Base-by-base conservation (phyloP, 2,329 filamentous ascomycete genomes). In the Coniochaeta sp. region DNA sequence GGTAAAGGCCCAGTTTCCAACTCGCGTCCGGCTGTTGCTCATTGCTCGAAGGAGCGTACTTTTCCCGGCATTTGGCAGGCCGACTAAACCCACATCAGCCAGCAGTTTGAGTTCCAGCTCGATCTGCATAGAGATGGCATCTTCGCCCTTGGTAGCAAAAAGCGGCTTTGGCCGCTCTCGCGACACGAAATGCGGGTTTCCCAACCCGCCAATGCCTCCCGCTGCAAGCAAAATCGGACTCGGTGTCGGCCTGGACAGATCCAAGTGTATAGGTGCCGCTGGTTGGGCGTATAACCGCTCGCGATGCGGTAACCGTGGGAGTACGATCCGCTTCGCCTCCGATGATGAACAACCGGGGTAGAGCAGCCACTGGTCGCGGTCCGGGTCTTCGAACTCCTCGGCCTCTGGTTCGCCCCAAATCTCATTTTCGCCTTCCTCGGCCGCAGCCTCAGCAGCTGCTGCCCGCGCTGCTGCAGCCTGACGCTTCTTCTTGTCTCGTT, bases 1-100 rank as follows among this genome's bases (percentile, higher is more conserved):
- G 3, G 94, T 99, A 67, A 99, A 99, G 9, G 91, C 92, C 94
- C 94, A 99, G 65, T 88, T 85, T 35, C 94, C 94, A 27, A 99
- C 84, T 33, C 94, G 82, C 1, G 94, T 89, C 54, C 91, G 86
- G 65, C 89, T 95, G 66, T 91, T 91, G 61, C 86, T 95, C 60
- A 99, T 73, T 3, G 91, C 86, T 16, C 94, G 85, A 14, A 97
- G 78, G 1, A 99, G 77, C 0, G 94, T 97, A 65, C 89, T 95
- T 71, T 99, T 99, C 8, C 94, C 94, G 4, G 92, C 94, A 66
- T 99, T 99, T 1, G 94, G 94, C 14, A 97, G 80, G 1, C 94
- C 94, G 14, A 99, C 94, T 2, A 99, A 78, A 0, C 94, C 94
- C 7, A 99, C 87, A 68, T 99, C 94, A 5, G 94, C 94, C 35